phyloP scores from a whole-genome alignment of 208 protist species.

The Leishmania tropica region DNA sequence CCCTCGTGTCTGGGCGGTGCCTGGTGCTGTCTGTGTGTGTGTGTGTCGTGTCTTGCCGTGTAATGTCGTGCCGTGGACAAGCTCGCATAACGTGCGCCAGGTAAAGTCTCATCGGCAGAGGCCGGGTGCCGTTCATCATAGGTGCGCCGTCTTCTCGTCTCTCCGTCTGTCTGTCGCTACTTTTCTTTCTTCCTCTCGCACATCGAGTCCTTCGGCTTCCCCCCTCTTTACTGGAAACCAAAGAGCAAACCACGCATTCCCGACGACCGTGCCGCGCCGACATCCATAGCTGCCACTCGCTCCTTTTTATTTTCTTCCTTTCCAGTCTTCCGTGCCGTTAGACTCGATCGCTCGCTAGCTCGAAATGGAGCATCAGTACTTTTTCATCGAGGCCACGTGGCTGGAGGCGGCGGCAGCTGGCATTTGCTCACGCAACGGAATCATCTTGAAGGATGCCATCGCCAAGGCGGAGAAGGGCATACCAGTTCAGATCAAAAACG shows the following conservation, averaged over 20 bases:
- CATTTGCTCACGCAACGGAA: slow-evolving; percentile 25
- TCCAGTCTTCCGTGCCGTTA: not conserved
- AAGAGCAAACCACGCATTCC: not conserved
- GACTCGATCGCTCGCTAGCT: not conserved
- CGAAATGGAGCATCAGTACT: slow-evolving; percentile 9
- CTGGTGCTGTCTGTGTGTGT: not conserved
- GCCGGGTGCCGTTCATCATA: not conserved
- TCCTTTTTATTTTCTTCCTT: not conserved
- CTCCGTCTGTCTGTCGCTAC: not conserved
- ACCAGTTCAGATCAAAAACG: slow-evolving; percentile 25
- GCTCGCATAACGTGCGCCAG: not conserved
- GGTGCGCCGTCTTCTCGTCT: not conserved
- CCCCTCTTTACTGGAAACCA: not conserved
- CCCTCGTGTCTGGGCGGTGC: not conserved
- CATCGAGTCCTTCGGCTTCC: not conserved
- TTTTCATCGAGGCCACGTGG: slow-evolving; percentile 37
- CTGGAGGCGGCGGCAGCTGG: slow-evolving; percentile 46
- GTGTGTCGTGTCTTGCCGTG: too few species aligned
- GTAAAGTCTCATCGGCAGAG: not conserved
- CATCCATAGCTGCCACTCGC: not conserved
- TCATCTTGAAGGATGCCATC: slow-evolving; percentile 31
- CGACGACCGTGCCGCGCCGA: not conserved
- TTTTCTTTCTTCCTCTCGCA: not conserved
- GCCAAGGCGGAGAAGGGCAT: slow-evolving; percentile 30
- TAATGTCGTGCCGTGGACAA: not conserved